phyloP scores from a whole-genome alignment of 148 eudicot species.

The Chenopodium formosanum region DNA sequence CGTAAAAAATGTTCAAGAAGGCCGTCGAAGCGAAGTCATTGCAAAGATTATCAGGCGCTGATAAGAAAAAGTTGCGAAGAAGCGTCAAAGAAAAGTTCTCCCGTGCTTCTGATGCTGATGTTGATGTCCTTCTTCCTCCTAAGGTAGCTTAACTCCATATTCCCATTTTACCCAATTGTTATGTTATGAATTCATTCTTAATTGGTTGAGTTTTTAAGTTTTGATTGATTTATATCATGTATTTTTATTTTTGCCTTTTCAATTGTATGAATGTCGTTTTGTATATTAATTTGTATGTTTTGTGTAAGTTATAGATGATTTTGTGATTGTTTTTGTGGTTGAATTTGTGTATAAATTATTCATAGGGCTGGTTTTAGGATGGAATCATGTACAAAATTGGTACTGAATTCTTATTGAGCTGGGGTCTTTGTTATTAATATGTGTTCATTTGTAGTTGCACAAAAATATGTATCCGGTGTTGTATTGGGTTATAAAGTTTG shows the following conservation, averaged over 20 bases:
- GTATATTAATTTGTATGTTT: not conserved
- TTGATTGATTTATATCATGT: not conserved
- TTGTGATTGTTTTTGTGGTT: not conserved
- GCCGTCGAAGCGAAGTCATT: conserved; percentile 65
- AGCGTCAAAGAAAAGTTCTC: conserved; percentile 62
- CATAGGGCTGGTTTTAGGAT: not conserved
- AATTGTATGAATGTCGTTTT: not conserved
- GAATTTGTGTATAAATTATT: not conserved
- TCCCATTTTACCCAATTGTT: not conserved
- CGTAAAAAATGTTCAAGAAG: conserved; percentile 72
- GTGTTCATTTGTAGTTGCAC: not conserved
- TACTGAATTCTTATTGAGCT: not conserved
- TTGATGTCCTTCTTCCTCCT: conserved; percentile 70
- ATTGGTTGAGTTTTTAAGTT: not conserved
- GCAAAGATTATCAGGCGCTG: conserved; percentile 89
- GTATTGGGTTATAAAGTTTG: not conserved
- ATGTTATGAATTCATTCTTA: not conserved
- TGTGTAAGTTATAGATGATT: not conserved
- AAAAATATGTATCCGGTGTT: not conserved
- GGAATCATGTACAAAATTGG: not conserved
- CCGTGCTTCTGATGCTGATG: conserved; percentile 56
- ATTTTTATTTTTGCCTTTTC: not conserved
- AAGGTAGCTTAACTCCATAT: conserved; percentile 42
- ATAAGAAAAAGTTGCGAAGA: conserved; percentile 78
- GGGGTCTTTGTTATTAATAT: not conserved